A percentile compares a stretch with the other conserved stretches of the same genome.
phyloP scores from a whole-genome alignment of 495 filamentous ascomycete genomes.

The Neurospora sp. region DNA sequence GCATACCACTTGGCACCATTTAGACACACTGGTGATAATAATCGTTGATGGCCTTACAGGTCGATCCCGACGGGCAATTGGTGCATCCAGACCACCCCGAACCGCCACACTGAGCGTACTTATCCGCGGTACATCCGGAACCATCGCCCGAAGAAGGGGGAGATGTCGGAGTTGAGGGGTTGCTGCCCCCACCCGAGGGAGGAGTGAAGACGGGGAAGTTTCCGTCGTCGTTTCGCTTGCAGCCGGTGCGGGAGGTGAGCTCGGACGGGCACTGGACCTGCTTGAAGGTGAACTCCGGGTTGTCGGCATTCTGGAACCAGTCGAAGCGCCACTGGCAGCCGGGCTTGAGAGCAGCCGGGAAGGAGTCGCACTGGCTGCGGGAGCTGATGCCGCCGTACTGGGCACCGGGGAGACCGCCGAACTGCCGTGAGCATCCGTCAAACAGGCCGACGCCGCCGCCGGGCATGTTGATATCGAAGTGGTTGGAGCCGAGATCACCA shows the following conservation, averaged over 20 bases:
- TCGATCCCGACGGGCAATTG: slow-evolving; percentile 16
- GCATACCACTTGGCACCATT: background rate
- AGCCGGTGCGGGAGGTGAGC: slow-evolving; percentile 42
- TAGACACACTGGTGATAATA: slow-evolving; percentile 22
- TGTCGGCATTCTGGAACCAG: slow-evolving; percentile 48
- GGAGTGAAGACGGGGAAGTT: slow-evolving; percentile 20
- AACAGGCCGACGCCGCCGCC: slow-evolving; percentile 49
- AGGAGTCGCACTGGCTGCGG: slow-evolving; percentile 35
- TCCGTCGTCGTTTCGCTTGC: slow-evolving; percentile 25
- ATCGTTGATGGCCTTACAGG: slow-evolving; percentile 15
- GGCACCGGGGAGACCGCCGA: slow-evolving; percentile 42
- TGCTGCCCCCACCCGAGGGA: slow-evolving; percentile 3
- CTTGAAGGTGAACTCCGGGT: slow-evolving; percentile 43
- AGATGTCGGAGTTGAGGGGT: background rate
- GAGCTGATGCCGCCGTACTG: slow-evolving; percentile 46
- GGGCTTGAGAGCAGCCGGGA: slow-evolving; percentile 39
- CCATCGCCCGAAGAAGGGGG: background rate
- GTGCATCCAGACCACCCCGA: slow-evolving; percentile 21
- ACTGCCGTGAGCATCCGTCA: slow-evolving; percentile 45
- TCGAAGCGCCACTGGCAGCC: slow-evolving; percentile 53
- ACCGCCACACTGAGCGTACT: slow-evolving; percentile 34
- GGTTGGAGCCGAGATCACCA: slow-evolving; percentile 43
- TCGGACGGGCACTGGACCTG: slow-evolving; percentile 45
- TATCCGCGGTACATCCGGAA: slow-evolving; percentile 14
- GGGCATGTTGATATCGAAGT: slow-evolving; percentile 50